A percentile compares a stretch with the other conserved stretches of the same genome.
Conservation (phyloP, 2,329 filamentous ascomycete species). For the Aspergillus texensis region DNA sequence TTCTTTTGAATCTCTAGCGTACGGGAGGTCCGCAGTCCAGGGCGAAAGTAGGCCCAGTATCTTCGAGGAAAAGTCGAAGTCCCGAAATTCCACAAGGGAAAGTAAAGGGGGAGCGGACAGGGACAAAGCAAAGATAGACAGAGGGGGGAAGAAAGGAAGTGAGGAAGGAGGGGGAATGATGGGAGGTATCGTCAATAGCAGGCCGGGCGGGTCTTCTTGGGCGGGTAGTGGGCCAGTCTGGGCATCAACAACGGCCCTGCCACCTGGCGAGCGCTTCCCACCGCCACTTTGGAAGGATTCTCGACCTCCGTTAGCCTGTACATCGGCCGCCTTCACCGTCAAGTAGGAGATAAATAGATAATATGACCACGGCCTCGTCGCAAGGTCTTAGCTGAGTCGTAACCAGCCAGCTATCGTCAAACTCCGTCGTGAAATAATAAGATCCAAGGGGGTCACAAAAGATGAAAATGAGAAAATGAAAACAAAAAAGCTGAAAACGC, state of each 20-base stretch:
- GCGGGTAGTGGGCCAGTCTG: constrained; percentile 12
- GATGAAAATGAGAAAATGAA: constrained; percentile 3
- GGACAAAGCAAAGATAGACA: background rate
- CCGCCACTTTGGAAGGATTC: constrained; percentile 15
- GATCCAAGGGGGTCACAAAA: constrained; percentile 8
- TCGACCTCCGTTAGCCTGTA: background rate
- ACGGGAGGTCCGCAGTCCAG: constrained; percentile 15
- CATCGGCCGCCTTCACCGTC: background rate
- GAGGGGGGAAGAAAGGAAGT: background rate
- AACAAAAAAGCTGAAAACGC: constrained; percentile 34
- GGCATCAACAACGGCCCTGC: constrained; percentile 16
- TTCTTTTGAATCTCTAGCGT: constrained; percentile 28
- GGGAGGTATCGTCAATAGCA: constrained; percentile 4
- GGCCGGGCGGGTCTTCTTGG: constrained; percentile 9
- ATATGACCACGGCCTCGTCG: background rate
- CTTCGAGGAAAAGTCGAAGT: constrained; percentile 10
- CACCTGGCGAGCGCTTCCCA: constrained; percentile 18
- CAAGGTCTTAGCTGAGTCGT: constrained; percentile 34
- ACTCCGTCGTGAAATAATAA: constrained; percentile 23
- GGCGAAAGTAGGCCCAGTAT: constrained; percentile 37
- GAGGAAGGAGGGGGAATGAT: constrained; percentile 3
- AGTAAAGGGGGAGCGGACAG: constrained; percentile 3
- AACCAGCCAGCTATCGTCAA: constrained; percentile 39
- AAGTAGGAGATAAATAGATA: constrained; percentile 11
- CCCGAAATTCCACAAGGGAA: constrained; percentile 6